These are phyloP conservation scores for Curvularia eragrostidis DNA, from an alignment of 2,329 filamentous ascomycete genomes.

Conservation along the genomic window DNA sequence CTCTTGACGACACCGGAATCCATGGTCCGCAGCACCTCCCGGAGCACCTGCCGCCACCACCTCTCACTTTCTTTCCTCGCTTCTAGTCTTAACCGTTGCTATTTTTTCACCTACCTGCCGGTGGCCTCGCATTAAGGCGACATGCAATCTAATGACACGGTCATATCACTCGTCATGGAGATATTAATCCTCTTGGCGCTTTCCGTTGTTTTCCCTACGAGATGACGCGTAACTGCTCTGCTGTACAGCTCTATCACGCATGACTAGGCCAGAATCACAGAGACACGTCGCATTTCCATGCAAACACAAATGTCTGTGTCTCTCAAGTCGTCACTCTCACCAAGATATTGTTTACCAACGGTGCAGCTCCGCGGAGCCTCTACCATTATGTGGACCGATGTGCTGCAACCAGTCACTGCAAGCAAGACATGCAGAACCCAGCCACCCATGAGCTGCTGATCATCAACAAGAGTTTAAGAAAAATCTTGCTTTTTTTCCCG, in stretches of 20 bases:
- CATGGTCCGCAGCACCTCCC: constrained; percentile 6
- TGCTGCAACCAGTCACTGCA: constrained; percentile 1
- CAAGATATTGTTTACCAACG: constrained; percentile 3
- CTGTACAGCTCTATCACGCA: constrained; percentile 6
- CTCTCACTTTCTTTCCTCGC: constrained; percentile 18
- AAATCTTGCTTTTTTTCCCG: constrained; percentile 4
- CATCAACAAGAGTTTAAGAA: constrained; percentile 4
- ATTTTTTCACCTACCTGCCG: background rate
- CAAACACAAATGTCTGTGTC: constrained; percentile 1
- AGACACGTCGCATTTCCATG: constrained; percentile 1
- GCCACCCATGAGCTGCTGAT: background rate
- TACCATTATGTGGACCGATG: background rate
- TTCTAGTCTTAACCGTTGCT: constrained; percentile 5
- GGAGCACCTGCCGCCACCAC: constrained; percentile 3
- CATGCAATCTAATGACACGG: background rate
- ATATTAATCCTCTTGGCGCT: constrained; percentile 1
- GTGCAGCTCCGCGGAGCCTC: background rate
- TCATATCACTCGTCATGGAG: constrained; percentile 3
- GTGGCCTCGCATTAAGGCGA: background rate
- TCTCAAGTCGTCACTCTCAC: constrained; percentile 4
- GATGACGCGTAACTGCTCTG: constrained; percentile 1
- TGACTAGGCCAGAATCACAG: background rate
- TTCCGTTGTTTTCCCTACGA: background rate
- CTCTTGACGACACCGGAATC: constrained; percentile 5
- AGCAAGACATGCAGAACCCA: background rate